These are phyloP conservation scores for Ogataea zsoltii DNA, from an alignment of 805 yeast species.

Conservation along the genomic window DNA sequence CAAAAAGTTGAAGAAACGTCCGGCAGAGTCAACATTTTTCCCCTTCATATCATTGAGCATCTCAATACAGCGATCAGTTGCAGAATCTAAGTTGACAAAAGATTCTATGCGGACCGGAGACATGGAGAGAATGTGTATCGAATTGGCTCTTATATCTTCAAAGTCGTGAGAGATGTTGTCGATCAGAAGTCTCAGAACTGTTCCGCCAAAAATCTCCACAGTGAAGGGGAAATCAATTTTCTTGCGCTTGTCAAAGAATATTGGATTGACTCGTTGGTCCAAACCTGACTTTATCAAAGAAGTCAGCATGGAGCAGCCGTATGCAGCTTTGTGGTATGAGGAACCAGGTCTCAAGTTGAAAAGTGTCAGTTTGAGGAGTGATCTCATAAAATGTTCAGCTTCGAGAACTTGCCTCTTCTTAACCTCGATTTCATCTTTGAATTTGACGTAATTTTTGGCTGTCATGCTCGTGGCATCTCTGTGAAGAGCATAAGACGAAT, in stretches of 20 bases:
- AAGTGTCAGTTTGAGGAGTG: slow-evolving; percentile 22
- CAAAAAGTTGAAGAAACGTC: slow-evolving; percentile 59
- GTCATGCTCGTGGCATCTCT: slow-evolving; percentile 50
- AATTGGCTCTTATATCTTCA: slow-evolving; percentile 67
- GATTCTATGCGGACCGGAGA: slow-evolving; percentile 39
- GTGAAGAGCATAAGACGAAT: slow-evolving; percentile 59
- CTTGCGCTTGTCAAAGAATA: slow-evolving; percentile 41
- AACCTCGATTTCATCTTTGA: slow-evolving; percentile 39
- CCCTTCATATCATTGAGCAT: slow-evolving; percentile 47
- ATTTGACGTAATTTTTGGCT: slow-evolving; percentile 35
- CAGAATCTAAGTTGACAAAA: slow-evolving; percentile 22
- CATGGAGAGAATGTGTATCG: slow-evolving; percentile 47
- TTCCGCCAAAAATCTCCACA: slow-evolving; percentile 41
- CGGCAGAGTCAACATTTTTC: slow-evolving; percentile 78
- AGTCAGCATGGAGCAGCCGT: slow-evolving; percentile 49
- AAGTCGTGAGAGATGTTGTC: slow-evolving; percentile 69
- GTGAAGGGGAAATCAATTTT: slow-evolving; percentile 51
- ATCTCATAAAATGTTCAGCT: slow-evolving; percentile 41
- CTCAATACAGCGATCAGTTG: slow-evolving; percentile 24
- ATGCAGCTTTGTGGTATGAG: slow-evolving; percentile 52
- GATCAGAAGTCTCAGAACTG: slow-evolving; percentile 49
- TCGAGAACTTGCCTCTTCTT: slow-evolving; percentile 31
- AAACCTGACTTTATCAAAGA: slow-evolving; percentile 55
- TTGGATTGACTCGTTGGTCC: slow-evolving; percentile 44
- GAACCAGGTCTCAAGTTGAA: slow-evolving; percentile 50